A percentile compares a stretch with the other conserved stretches of the same genome.
Conservation (phyloP, 2,329 filamentous ascomycete species). For the Sporothrix brasiliensis region DNA sequence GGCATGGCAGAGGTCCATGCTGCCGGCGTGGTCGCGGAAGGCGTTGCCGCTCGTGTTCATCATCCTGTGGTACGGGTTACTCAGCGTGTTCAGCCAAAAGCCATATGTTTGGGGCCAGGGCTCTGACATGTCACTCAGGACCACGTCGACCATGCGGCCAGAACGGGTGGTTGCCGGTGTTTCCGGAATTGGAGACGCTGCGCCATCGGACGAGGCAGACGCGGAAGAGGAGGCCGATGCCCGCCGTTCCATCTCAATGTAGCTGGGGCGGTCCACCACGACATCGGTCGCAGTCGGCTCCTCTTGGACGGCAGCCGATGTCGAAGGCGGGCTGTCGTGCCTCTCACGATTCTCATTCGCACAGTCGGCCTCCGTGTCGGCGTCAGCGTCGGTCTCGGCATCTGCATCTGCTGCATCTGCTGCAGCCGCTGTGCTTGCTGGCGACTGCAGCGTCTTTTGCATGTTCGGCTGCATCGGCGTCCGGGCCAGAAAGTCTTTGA, state of each 20-base stretch:
- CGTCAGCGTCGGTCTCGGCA: constrained; percentile 27
- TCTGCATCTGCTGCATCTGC: background rate
- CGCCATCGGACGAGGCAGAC: background rate
- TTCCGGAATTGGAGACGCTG: background rate
- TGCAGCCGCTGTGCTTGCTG: constrained; percentile 26
- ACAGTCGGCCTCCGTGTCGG: constrained; percentile 28
- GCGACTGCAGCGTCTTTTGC: constrained; percentile 34
- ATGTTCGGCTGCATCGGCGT: constrained; percentile 28
- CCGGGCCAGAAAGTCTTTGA: constrained; percentile 72
- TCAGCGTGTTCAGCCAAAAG: constrained; percentile 85
- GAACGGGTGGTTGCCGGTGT: constrained; percentile 42
- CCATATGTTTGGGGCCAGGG: constrained; percentile 84
- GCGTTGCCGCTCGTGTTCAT: constrained; percentile 94
- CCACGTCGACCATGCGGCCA: constrained; percentile 77
- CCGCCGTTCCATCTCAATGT: constrained; percentile 67
- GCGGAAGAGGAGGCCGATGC: constrained; percentile 40
- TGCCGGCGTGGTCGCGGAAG: constrained; percentile 87
- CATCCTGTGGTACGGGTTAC: constrained; percentile 96
- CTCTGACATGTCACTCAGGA: constrained; percentile 98
- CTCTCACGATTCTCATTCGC: constrained; percentile 29
- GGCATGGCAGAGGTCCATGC: constrained; percentile 91
- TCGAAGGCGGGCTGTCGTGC: constrained; percentile 15
- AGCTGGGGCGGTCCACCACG: constrained; percentile 55
- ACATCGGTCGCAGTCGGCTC: constrained; percentile 33
- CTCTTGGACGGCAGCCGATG: constrained; percentile 25